Conservation (phyloP, 192 early-diverging fungal species). For the Backusella macrospora region DNA sequence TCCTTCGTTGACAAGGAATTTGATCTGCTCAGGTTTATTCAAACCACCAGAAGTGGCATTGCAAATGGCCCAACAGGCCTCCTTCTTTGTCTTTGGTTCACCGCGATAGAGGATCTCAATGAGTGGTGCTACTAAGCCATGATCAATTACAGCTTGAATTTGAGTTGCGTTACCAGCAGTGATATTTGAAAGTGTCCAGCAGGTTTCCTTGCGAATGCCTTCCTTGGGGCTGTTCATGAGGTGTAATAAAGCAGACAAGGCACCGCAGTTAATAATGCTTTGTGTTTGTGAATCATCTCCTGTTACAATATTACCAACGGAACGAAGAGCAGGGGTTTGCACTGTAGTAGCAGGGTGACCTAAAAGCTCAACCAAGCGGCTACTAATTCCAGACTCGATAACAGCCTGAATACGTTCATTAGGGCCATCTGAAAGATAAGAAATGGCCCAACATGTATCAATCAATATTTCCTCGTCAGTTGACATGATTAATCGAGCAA, state of each 20-base stretch:
- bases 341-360: slow-evolving; percentile 58
- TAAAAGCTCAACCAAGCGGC: slow-evolving; percentile 71
- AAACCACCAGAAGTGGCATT: slow-evolving; percentile 47
- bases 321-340: slow-evolving; percentile 75
- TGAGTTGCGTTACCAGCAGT: slow-evolving; percentile 49
- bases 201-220: slow-evolving; percentile 51
- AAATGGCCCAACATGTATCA: slow-evolving; percentile 83
- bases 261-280: slow-evolving; percentile 66
- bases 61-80: slow-evolving; percentile 56
- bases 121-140: slow-evolving; percentile 41
- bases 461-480: slow-evolving; percentile 76
- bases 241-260: slow-evolving; percentile 52
- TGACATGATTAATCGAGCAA: slow-evolving; percentile 66
- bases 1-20: slow-evolving; percentile 45
- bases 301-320: slow-evolving; percentile 81
- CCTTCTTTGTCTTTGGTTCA: slow-evolving; percentile 50
- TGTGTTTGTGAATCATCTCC: slow-evolving; percentile 80
- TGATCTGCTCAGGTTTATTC: slow-evolving; percentile 43
- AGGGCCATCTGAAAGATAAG: slow-evolving; percentile 73
- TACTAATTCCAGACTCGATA: slow-evolving; percentile 72
- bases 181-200: slow-evolving; percentile 59
- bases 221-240: slow-evolving; percentile 51
- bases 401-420: slow-evolving; percentile 79
- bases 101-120: slow-evolving; percentile 41
- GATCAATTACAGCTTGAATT: slow-evolving; percentile 51